Conservation (phyloP, 345 rosid species). For the Lenwebbia sp. region DNA sequence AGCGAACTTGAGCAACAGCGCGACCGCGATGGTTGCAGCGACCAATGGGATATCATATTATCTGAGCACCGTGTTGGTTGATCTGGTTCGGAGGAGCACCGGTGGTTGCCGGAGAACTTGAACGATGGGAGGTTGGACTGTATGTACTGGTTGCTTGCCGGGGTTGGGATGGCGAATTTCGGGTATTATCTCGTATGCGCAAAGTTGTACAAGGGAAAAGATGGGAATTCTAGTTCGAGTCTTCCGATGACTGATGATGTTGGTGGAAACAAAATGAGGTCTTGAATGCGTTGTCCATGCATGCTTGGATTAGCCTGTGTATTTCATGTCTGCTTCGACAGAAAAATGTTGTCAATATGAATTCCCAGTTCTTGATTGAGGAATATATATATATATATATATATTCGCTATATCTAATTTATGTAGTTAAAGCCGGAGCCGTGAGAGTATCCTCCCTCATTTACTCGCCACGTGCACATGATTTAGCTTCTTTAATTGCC, state of each 20-base stretch:
- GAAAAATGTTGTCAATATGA: not conserved
- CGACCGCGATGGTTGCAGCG: slow-evolving; percentile 36
- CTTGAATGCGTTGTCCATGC: not conserved
- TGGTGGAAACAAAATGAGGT: not conserved
- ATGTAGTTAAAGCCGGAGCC: not conserved
- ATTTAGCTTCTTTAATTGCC: not conserved
- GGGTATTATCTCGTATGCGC: slow-evolving; percentile 33
- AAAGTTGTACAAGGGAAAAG: slow-evolving; percentile 7
- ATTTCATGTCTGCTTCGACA: not conserved
- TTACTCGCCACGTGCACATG: not conserved
- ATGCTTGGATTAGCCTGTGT: not conserved
- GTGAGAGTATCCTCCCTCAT: not conserved
- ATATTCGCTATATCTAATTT: not conserved
- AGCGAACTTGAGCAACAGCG: slow-evolving; percentile 17
- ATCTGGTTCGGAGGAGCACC: slow-evolving; percentile 20
- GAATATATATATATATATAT: no score
- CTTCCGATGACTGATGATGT: not conserved
- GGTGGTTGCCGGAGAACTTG: slow-evolving; percentile 37
- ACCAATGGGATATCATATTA: slow-evolving; percentile 23
- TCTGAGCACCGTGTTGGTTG: slow-evolving; percentile 23
- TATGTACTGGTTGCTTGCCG: slow-evolving; percentile 30
- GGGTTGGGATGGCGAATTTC: slow-evolving; percentile 22
- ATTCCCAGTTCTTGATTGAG: not conserved
- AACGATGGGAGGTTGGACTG: slow-evolving; percentile 34
- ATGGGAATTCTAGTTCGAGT: not conserved